Evolutionary conservation across 805 yeast genomes (phyloP), one percentile per base, ranked within the genome.

Genomic region (Spathaspora passalidarum): DNA sequence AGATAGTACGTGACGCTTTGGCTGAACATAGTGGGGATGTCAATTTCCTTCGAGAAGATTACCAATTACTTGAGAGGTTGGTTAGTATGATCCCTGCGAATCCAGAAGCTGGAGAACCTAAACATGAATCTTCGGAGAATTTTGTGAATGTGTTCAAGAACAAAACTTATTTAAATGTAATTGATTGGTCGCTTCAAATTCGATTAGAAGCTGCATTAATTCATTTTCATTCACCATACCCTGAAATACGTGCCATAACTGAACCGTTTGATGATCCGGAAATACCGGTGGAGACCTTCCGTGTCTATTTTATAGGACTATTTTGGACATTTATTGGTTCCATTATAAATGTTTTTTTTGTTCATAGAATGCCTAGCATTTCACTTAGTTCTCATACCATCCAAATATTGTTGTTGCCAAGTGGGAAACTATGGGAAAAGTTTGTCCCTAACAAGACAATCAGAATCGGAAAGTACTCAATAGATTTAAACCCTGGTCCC

Each of bases 301-400:
- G 77, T 42, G 75, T 63, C 0, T 72, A 72, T 50, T 67, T 60
- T 4, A 69, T 72, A 32, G 66, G 70, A 2, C 50, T 68, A 3
- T 57, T 64, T 38, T 72, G 77, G 77, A 72, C 76, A 2, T 44
- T 66, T 6, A 52, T 72, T 17, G 76, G 76, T 0, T 61, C 74
- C 9, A 51, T 69, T 32, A 59, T 72, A 37, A 71, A 71, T 50
- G 68, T 66, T 46, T 69, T 71, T 48, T 72, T 72, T 49, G 69
- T 68, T 19, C 76, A 72, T 45, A 51, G 76, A 47, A 54, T 68
- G 47, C 77, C 76, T 3, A 55, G 66, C 11, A 66, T 67, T 11
- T 29, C 58, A 7, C 53, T 71, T 40, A 60, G 67, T 20, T 53
- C 69, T 7, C 68, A 70, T 49, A 71, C 75, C 0, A 64, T 72